Evolutionary conservation across 768 basidiomycete genomes (phyloP).

Genomic region (Leccinum imitatum): DNA sequence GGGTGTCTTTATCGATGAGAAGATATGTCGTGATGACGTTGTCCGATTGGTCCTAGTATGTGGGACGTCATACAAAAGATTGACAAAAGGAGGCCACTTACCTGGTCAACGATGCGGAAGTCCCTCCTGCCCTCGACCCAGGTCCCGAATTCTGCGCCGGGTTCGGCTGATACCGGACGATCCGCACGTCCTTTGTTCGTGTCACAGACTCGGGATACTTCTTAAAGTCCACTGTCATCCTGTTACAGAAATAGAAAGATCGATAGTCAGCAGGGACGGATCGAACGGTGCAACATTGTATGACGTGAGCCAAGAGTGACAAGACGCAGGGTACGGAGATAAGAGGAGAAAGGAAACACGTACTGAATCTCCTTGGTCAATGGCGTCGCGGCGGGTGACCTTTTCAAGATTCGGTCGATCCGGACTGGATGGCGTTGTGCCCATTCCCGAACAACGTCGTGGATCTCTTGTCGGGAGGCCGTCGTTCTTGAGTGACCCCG

Average conservation of each 20-base stretch:
- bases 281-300: neutral
- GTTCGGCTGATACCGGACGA: conserved; percentile 89
- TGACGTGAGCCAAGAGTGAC: neutral
- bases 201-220: conserved; percentile 66
- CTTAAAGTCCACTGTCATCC: conserved; percentile 65
- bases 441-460: conserved; percentile 86
- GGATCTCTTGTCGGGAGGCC: conserved; percentile 65
- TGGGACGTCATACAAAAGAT: neutral
- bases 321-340: neutral
- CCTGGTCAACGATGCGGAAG: conserved; percentile 30
- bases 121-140: conserved; percentile 55
- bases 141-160: conserved; percentile 95
- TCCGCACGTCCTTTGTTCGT: conserved; percentile 62
- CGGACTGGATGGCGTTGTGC: conserved; percentile 80
- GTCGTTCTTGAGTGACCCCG: conserved; percentile 90
- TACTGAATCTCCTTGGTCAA: conserved; percentile 71
- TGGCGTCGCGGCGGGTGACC: conserved; percentile 65
- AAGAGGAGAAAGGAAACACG: conserved; percentile 18
- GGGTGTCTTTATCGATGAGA: conserved; percentile 20
- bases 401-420: conserved; percentile 75
- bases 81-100: neutral
- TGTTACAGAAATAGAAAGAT: neutral
- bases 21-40: conserved; percentile 31
- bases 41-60: conserved; percentile 28
- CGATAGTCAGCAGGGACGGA: no score